Conservation (phyloP, 129 eudicot genomes). For the Ambrosia trifida region DNA sequence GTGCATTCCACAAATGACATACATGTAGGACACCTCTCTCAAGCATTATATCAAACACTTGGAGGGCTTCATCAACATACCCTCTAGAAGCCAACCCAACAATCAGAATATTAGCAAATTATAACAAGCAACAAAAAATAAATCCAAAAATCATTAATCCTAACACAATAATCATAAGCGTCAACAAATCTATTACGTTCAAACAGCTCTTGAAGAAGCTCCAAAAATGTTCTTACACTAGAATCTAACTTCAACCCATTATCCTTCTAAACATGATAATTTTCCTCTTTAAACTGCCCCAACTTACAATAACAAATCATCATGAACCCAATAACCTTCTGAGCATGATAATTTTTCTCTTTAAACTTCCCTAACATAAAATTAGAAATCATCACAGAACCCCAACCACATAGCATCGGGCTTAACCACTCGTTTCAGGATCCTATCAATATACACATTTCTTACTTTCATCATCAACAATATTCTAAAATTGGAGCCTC, state of each 20-base stretch:
- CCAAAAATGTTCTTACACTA: constrained; percentile 28
- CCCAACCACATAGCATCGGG: constrained; percentile 33
- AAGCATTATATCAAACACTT: constrained; percentile 54
- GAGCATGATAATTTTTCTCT: too few relatives aligned
- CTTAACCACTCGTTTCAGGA: constrained; percentile 37
- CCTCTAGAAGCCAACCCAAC: constrained; percentile 46
- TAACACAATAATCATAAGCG: constrained; percentile 42
- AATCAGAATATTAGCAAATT: constrained; percentile 38
- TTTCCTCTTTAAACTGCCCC: constrained; percentile 51
- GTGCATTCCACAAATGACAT: constrained; percentile 50
- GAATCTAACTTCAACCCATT: constrained; percentile 6
- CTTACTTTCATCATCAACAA: constrained; percentile 27
- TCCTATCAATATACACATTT: constrained; percentile 36
- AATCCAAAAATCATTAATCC: constrained; percentile 37
- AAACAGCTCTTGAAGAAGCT: constrained; percentile 35
- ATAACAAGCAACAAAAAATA: constrained; percentile 44
- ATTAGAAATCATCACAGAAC: constrained; percentile 11
- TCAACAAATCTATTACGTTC: constrained; percentile 45
- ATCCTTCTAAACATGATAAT: constrained; percentile 41
- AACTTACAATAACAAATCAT: constrained; percentile 52
- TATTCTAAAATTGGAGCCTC: too few relatives aligned
- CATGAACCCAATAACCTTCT: constrained; percentile 17
- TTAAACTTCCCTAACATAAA: too few relatives aligned
- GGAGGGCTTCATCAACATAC: constrained; percentile 56
- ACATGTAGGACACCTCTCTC: constrained; percentile 52